Evolutionary conservation across 1,284 basidiomycete species (phyloP).

Genomic region (Salmacisia buchloeana): DNA sequence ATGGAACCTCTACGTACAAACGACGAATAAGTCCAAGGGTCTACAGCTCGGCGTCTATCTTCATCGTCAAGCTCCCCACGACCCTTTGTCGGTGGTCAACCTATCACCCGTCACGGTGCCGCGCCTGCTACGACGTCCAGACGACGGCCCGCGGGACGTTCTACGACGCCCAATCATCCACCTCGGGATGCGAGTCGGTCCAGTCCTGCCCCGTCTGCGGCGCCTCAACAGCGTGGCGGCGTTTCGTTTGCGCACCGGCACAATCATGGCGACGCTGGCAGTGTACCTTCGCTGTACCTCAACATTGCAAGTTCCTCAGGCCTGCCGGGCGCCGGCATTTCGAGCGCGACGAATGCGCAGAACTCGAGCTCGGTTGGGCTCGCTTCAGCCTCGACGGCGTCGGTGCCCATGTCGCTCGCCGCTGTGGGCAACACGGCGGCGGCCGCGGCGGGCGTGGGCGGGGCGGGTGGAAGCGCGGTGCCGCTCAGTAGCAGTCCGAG

Average conservation of each 20-base stretch:
- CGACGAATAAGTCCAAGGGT: constrained; percentile 65
- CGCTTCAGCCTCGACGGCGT: neutral
- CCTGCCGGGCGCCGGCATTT: neutral
- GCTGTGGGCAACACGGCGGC: too few relatives aligned
- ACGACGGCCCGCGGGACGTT: neutral
- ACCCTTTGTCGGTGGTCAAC: constrained; percentile 51
- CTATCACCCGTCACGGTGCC: neutral
- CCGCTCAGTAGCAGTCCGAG: neutral
- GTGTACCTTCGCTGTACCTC: neutral
- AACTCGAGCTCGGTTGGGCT: neutral
- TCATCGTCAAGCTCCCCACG: constrained; percentile 72
- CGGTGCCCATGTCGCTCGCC: neutral
- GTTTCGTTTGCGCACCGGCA: neutral
- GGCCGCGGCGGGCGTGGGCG: too few relatives aligned
- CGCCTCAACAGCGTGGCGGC: too few relatives aligned
- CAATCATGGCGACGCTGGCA: neutral
- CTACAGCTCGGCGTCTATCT: constrained; percentile 84
- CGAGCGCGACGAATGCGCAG: neutral
- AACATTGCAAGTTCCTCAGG: neutral
- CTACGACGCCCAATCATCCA: neutral
- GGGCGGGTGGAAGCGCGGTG: neutral
- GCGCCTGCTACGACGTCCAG: neutral
- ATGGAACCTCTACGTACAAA: constrained; percentile 81
- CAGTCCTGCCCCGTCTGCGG: too few relatives aligned
- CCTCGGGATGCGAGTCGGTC: too few relatives aligned